These are phyloP conservation scores for Bipolaris sorokiniana DNA, from an alignment of 2,329 filamentous ascomycete species.

Conservation along the genomic window DNA sequence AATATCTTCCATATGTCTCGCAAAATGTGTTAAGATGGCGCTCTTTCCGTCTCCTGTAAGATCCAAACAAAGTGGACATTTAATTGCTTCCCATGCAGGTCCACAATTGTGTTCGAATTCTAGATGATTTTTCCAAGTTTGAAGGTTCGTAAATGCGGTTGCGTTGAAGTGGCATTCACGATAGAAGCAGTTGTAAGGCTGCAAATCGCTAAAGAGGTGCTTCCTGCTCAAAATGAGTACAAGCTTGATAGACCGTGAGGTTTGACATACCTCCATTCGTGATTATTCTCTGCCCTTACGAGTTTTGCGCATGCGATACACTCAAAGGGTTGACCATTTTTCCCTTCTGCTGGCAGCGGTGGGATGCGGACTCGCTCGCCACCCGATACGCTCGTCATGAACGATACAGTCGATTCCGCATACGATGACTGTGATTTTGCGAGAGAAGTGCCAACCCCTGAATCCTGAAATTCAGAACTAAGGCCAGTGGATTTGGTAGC, in stretches of 20 bases:
- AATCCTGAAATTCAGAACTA: constrained; percentile 29
- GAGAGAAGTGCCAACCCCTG: constrained; percentile 29
- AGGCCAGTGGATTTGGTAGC: constrained; percentile 12
- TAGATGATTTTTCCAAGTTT: constrained; percentile 27
- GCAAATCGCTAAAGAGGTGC: constrained; percentile 31
- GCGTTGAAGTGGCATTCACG: constrained; percentile 18
- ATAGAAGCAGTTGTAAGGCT: constrained; percentile 30
- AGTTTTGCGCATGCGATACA: constrained; percentile 27
- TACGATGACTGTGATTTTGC: constrained; percentile 13
- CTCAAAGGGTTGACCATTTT: constrained; percentile 24
- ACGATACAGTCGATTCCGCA: constrained; percentile 26
- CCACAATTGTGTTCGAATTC: constrained; percentile 25
- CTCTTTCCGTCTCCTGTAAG: constrained; percentile 18
- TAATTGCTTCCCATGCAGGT: constrained; percentile 19
- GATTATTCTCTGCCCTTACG: constrained; percentile 21
- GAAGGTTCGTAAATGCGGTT: constrained; percentile 17
- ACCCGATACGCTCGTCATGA: constrained; percentile 21
- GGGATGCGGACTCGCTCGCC: constrained; percentile 23
- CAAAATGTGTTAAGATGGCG: constrained; percentile 24
- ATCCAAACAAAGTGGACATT: constrained; percentile 29
- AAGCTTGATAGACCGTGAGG: background rate
- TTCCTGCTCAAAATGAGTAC: constrained; percentile 17
- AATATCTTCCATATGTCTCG: constrained; percentile 35
- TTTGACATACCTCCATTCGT: constrained; percentile 29
- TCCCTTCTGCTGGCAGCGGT: constrained; percentile 25